Percentiles rank a stretch among this genome's conserved stretches.
Evolutionary conservation across 352 stramenopile species (phyloP).

Genomic region (Globisporangium iwayamae): DNA sequence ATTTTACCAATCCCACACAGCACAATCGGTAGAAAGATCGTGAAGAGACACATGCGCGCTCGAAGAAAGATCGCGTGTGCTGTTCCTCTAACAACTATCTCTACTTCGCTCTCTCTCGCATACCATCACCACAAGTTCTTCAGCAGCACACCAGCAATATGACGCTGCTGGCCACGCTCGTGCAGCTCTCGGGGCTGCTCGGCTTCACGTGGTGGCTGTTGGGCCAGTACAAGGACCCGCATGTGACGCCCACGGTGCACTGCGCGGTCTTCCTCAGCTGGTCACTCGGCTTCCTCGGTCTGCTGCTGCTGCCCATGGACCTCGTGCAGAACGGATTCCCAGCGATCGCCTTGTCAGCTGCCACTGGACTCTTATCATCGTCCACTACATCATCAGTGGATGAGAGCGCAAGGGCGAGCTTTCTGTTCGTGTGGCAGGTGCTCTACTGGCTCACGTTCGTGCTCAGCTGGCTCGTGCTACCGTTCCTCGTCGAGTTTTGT

Average conservation of each 20-base stretch:
- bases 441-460: slow-evolving; percentile 69
- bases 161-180: slow-evolving; percentile 35
- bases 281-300: slow-evolving; percentile 51
- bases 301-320: slow-evolving; percentile 65
- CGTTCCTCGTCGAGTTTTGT: slow-evolving; percentile 56
- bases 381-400: neutral
- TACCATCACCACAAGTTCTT: too few species aligned
- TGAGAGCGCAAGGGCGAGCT: slow-evolving; percentile 12
- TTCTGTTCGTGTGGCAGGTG: slow-evolving; percentile 40
- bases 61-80: too few species aligned
- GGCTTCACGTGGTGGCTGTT: slow-evolving; percentile 63
- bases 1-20: too few species aligned
- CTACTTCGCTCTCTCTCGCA: too few species aligned
- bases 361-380: neutral
- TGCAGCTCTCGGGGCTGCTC: slow-evolving; percentile 42
- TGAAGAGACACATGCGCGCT: too few species aligned
- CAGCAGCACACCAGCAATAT: slow-evolving; percentile 16
- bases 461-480: slow-evolving; percentile 60
- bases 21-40: too few species aligned
- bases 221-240: slow-evolving; percentile 46
- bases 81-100: too few species aligned
- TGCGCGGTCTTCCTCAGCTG: slow-evolving; percentile 54
- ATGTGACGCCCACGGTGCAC: slow-evolving; percentile 33
- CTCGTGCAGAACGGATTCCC: slow-evolving; percentile 35
- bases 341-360: neutral